A percentile compares a stretch with the other conserved stretches of the same genome.
Conservation (phyloP, 495 filamentous ascomycete genomes). For the Penicillium lividum region DNA sequence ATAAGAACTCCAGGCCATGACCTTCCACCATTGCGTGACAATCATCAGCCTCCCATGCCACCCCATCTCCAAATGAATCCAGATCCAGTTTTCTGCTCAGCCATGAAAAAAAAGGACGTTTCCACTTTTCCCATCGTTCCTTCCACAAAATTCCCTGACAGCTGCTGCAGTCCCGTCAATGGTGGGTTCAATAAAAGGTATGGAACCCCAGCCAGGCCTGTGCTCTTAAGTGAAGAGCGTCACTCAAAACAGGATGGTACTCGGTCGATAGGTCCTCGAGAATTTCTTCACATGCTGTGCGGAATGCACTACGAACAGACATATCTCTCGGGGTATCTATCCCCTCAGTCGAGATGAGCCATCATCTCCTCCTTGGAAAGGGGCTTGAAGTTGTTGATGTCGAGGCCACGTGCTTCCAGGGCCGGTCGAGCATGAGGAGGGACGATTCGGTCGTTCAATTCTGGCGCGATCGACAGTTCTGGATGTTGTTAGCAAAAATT, state of each 20-base stretch:
- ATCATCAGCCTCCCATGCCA: slow-evolving; percentile 30
- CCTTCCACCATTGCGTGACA: slow-evolving; percentile 38
- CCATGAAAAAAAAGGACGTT: slow-evolving; percentile 35
- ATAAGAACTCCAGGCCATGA: slow-evolving; percentile 45
- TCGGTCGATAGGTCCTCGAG: slow-evolving; percentile 35
- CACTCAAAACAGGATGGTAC: slow-evolving; percentile 38
- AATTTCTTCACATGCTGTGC: slow-evolving; percentile 30
- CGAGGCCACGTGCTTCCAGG: slow-evolving; percentile 75
- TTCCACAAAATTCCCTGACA: slow-evolving; percentile 23
- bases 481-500: slow-evolving; percentile 12
- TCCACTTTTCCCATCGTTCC: slow-evolving; percentile 23
- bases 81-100: slow-evolving; percentile 31
- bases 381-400: slow-evolving; percentile 91
- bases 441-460: slow-evolving; percentile 83
- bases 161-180: slow-evolving; percentile 23
- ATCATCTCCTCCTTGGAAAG: slow-evolving; percentile 94
- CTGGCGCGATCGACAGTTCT: slow-evolving; percentile 95
- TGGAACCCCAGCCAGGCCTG: slow-evolving; percentile 14
- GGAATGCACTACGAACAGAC: slow-evolving; percentile 32
- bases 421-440: slow-evolving; percentile 76
- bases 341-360: slow-evolving; percentile 88
- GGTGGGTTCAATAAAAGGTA: slow-evolving; percentile 16
- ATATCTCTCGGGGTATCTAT: slow-evolving; percentile 40
- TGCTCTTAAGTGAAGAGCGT: slow-evolving; percentile 30
- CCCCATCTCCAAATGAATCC: slow-evolving; percentile 15